Evolutionary conservation across 768 basidiomycete genomes (phyloP).

Genomic region (Hygrocybe coccinea): DNA sequence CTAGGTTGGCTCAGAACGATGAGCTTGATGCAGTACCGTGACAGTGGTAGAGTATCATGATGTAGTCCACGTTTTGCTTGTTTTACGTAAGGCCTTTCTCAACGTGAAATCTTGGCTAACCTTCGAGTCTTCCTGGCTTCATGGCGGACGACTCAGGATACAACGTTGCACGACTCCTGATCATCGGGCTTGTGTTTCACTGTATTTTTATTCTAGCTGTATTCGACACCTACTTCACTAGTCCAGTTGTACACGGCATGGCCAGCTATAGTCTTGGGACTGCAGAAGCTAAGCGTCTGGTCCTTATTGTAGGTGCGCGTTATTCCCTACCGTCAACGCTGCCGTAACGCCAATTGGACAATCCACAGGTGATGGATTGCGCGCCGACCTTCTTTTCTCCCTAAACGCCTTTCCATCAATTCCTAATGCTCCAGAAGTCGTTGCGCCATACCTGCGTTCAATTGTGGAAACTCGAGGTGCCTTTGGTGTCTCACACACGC

Average conservation of each 20-base stretch:
- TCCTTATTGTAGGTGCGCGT: slow-evolving; percentile 68
- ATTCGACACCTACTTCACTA: slow-evolving; percentile 89
- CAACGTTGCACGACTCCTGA: slow-evolving; percentile 44
- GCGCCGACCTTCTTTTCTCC: slow-evolving; percentile 74
- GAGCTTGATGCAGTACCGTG: too few relatives aligned
- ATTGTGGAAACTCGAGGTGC: slow-evolving; percentile 65
- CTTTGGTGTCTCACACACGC: slow-evolving; percentile 81
- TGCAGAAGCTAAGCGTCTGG: slow-evolving; percentile 64
- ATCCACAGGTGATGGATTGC: slow-evolving; percentile 67
- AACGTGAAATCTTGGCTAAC: too few relatives aligned
- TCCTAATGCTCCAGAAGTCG: slow-evolving; percentile 47
- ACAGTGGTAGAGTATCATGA: too few relatives aligned
- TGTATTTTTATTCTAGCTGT: slow-evolving; percentile 63
- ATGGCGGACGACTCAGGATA: slow-evolving; percentile 18
- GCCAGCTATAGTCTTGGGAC: slow-evolving; percentile 41
- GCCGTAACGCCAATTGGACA: slow-evolving; percentile 3
- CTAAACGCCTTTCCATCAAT: slow-evolving; percentile 54
- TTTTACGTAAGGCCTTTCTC: too few relatives aligned
- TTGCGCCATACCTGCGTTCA: slow-evolving; percentile 71
- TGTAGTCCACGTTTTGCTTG: too few relatives aligned
- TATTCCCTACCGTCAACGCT: not conserved
- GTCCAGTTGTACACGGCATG: slow-evolving; percentile 79
- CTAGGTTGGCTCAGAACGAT: too few relatives aligned
- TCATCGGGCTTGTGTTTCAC: slow-evolving; percentile 72
- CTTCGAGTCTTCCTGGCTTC: too few relatives aligned